These are phyloP conservation scores for Pleurostoma richardsiae DNA, from an alignment of 2,329 filamentous ascomycete species.

Conservation along the genomic window DNA sequence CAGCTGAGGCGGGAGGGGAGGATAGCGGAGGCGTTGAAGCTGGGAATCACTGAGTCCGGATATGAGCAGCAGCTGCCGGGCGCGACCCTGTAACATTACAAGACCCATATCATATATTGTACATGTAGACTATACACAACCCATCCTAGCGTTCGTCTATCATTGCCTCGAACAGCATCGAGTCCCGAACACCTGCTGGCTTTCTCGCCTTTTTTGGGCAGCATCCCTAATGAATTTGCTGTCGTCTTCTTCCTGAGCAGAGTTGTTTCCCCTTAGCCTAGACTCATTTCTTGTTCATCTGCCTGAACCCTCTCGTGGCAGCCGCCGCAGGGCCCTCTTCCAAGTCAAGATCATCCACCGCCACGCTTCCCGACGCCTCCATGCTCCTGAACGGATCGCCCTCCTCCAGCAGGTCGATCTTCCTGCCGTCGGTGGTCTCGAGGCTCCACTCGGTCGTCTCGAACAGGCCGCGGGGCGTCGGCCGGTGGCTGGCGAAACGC, in stretches of 20 bases:
- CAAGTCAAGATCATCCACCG: constrained; percentile 27
- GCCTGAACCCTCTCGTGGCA: constrained; percentile 42
- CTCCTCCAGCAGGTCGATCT: constrained; percentile 70
- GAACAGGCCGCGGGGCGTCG: constrained; percentile 58
- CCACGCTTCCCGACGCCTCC: constrained; percentile 26
- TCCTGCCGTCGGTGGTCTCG: constrained; percentile 53
- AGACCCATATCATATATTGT: too few species aligned
- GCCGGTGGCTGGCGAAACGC: constrained; percentile 73
- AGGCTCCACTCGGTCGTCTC: constrained; percentile 90
- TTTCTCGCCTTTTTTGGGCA: too few species aligned
- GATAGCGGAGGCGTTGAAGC: constrained; percentile 24
- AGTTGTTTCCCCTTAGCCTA: neutral
- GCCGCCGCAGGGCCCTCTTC: constrained; percentile 19
- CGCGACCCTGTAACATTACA: too few species aligned
- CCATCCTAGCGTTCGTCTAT: too few species aligned
- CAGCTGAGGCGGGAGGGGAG: constrained; percentile 35
- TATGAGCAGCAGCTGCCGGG: too few species aligned
- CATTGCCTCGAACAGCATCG: too few species aligned
- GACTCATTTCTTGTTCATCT: constrained; percentile 31
- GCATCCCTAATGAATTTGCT: too few species aligned
- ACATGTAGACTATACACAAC: too few species aligned
- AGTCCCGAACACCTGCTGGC: too few species aligned
- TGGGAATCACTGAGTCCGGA: too few species aligned
- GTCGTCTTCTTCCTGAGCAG: too few species aligned
- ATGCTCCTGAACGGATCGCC: constrained; percentile 62